Conservation (phyloP, 2,329 filamentous ascomycete species). For the Claviceps cyperi region DNA sequence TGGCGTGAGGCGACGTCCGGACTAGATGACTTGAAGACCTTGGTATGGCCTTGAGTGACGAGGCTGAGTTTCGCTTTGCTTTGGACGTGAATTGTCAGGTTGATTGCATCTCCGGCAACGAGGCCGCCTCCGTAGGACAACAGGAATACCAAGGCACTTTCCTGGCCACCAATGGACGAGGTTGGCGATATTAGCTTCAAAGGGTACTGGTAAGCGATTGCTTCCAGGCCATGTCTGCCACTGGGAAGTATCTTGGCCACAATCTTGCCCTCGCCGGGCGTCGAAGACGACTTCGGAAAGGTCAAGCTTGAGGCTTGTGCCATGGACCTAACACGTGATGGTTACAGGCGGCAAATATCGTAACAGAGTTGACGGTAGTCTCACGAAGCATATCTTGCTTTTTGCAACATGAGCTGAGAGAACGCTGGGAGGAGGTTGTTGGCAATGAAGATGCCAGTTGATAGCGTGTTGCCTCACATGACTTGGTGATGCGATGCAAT, state of each 20-base stretch:
- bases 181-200: conserved; percentile 77
- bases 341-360: not conserved
- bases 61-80: conserved; percentile 50
- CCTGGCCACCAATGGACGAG: conserved; percentile 45
- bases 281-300: conserved; percentile 59
- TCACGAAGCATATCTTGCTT: not conserved
- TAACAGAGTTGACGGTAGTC: not conserved
- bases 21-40: conserved; percentile 72
- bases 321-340: conserved; percentile 5
- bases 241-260: conserved; percentile 59
- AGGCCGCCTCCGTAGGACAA: conserved; percentile 91
- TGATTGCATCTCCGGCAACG: conserved; percentile 72
- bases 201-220: conserved; percentile 80
- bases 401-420: not conserved
- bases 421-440: not conserved
- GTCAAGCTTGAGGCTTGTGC: conserved; percentile 28
- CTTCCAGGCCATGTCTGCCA: conserved; percentile 54
- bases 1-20: conserved; percentile 43
- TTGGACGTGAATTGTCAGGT: conserved; percentile 54
- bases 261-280: conserved; percentile 65
- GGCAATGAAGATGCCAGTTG: not conserved
- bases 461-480: not conserved
- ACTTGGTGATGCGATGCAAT: not conserved
- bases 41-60: conserved; percentile 71
- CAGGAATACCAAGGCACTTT: conserved; percentile 69